phyloP scores from a whole-genome alignment of 805 yeast species.

The Ogataea glucozyma region DNA sequence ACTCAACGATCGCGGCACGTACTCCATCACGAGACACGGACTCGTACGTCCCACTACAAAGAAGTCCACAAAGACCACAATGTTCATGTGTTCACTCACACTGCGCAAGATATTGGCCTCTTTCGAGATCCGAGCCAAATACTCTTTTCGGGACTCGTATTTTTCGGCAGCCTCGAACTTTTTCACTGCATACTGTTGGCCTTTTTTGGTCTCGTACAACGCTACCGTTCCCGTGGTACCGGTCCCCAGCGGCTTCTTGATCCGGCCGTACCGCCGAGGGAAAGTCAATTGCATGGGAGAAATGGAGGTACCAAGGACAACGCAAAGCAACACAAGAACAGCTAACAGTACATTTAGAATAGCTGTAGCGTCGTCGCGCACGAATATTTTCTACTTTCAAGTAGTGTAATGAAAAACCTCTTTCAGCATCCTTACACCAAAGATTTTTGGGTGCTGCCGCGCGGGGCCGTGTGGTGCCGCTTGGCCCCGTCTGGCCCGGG shows the following conservation, averaged over 20 bases:
- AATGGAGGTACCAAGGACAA: too few relatives aligned
- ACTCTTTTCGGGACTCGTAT: conserved; percentile 43
- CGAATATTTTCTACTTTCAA: too few relatives aligned
- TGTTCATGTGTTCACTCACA: conserved; percentile 34
- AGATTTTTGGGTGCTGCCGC: background rate
- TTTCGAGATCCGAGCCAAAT: conserved; percentile 36
- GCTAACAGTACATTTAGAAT: too few relatives aligned
- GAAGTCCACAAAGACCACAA: conserved; percentile 39
- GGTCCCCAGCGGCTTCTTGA: conserved; percentile 11
- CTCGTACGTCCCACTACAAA: conserved; percentile 25
- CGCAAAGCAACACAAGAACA: too few relatives aligned
- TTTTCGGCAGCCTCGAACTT: conserved; percentile 42
- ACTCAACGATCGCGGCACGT: conserved; percentile 36
- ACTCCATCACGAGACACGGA: conserved; percentile 35
- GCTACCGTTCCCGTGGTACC: conserved; percentile 22
- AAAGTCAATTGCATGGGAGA: conserved; percentile 8
- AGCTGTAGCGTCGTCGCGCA: too few relatives aligned
- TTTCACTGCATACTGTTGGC: conserved; percentile 43
- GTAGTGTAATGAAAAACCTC: too few relatives aligned
- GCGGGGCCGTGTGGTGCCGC: background rate
- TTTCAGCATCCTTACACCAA: conserved; percentile 1
- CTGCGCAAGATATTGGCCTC: conserved; percentile 38
- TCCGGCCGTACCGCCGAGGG: conserved; percentile 23
- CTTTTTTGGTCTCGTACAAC: conserved; percentile 11
- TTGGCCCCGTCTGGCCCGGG: conserved; percentile 1